phyloP scores from a whole-genome alignment of 805 yeast genomes.

The Isabelozyma rhagii region DNA sequence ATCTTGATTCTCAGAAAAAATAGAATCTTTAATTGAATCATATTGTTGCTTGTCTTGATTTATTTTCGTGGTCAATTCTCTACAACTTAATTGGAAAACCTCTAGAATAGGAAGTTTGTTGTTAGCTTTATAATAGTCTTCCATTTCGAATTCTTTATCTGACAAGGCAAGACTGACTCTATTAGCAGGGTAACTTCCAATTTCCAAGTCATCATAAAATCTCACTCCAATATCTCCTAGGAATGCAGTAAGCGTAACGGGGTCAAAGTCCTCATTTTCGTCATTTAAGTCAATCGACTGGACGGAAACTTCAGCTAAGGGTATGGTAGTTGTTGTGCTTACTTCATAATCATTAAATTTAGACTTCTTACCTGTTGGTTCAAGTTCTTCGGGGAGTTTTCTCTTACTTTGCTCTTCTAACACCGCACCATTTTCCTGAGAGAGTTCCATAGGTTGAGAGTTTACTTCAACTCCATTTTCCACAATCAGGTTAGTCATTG shows the following conservation, averaged over 20 bases:
- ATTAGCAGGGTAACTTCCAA: conserved; percentile 22
- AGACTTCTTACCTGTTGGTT: conserved; percentile 8
- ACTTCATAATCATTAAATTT: neutral
- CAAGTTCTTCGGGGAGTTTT: neutral
- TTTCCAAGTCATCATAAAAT: conserved; percentile 46
- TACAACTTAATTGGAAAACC: conserved; percentile 51
- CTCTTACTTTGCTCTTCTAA: neutral
- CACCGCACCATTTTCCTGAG: conserved; percentile 8
- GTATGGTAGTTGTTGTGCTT: conserved; percentile 22
- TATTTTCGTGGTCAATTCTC: conserved; percentile 51
- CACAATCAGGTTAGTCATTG: neutral
- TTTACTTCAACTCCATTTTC: conserved; percentile 1
- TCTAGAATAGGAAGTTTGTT: conserved; percentile 44
- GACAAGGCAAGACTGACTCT: conserved; percentile 15
- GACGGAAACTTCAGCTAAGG: conserved; percentile 18
- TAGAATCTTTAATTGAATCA: conserved; percentile 45
- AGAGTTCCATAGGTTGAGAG: conserved; percentile 20
- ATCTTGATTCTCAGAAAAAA: conserved; percentile 44
- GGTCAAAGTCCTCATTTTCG: conserved; percentile 21
- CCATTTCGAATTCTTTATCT: conserved; percentile 6
- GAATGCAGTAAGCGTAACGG: conserved; percentile 37
- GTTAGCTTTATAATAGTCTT: conserved; percentile 37
- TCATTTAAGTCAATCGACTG: conserved; percentile 8
- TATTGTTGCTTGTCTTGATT: conserved; percentile 47
- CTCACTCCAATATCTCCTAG: conserved; percentile 37